These are phyloP conservation scores for Beta corolliflora DNA, from an alignment of 179 eudicot species.

Conservation along the genomic window DNA sequence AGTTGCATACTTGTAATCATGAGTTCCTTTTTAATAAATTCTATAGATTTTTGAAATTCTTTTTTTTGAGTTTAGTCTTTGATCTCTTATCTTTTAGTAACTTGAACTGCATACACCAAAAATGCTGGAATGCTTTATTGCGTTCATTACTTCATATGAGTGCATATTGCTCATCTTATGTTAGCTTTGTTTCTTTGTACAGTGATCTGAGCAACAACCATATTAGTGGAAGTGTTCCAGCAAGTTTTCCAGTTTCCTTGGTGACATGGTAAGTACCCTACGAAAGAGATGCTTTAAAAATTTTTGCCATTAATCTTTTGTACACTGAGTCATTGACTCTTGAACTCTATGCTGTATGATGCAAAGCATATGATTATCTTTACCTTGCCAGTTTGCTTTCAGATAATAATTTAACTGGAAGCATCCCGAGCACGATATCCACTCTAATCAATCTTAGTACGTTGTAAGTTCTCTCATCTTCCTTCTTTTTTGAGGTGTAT, in stretches of 20 bases:
- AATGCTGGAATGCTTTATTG: not conserved
- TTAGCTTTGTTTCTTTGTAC: slow-evolving; percentile 25
- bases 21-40: not conserved
- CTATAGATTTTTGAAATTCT: not conserved
- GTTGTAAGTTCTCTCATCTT: slow-evolving; percentile 48
- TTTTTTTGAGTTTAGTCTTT: not conserved
- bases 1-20: not conserved
- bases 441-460: slow-evolving; percentile 60
- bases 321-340: not conserved
- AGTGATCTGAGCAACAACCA: slow-evolving; percentile 86
- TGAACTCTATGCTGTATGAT: not conserved
- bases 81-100: not conserved
- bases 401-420: slow-evolving; percentile 80
- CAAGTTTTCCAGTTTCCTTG: slow-evolving; percentile 72
- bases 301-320: not conserved
- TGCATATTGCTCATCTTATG: not conserved
- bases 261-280: slow-evolving; percentile 57
- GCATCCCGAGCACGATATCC: slow-evolving; percentile 76
- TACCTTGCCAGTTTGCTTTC: slow-evolving; percentile 86
- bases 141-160: not conserved
- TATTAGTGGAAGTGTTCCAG: slow-evolving; percentile 86
- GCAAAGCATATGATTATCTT: slow-evolving; percentile 46
- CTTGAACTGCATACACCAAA: not conserved
- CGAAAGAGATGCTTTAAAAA: not conserved
- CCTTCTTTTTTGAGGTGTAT: slow-evolving; percentile 4